phyloP scores from a whole-genome alignment of 2,329 filamentous ascomycete genomes.

The Botrytis hyacinthi region DNA sequence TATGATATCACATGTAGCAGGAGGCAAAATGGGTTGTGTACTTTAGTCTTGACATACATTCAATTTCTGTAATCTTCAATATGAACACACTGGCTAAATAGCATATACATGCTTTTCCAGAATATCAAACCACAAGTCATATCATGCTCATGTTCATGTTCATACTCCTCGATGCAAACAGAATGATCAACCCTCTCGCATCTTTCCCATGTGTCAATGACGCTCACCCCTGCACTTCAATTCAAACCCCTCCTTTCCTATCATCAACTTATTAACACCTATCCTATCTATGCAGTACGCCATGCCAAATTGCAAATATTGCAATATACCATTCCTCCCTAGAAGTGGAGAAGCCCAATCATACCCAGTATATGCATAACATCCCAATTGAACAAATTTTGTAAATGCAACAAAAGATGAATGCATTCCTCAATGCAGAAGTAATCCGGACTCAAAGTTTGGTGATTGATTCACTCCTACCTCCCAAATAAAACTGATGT shows the following conservation, averaged over 20 bases:
- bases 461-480: not conserved
- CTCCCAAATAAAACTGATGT: not conserved
- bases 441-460: not conserved
- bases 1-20: not conserved
- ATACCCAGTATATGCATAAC: constrained; percentile 3
- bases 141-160: not conserved
- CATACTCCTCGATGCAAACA: not conserved
- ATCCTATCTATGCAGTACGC: constrained; percentile 4
- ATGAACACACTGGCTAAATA: not conserved
- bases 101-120: not conserved
- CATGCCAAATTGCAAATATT: constrained; percentile 3
- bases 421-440: not conserved
- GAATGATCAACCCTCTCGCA: not conserved
- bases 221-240: not conserved
- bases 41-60: not conserved
- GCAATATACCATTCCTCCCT: not conserved
- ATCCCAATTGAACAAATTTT: not conserved
- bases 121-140: not conserved
- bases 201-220: constrained; percentile 4
- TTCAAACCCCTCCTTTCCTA: not conserved
- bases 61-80: not conserved
- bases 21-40: not conserved
- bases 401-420: not conserved
- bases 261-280: not conserved
- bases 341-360: not conserved